Evolutionary conservation across 176 grass and related monocot genomes (phyloP).

Genomic region (Avena atlantica): DNA sequence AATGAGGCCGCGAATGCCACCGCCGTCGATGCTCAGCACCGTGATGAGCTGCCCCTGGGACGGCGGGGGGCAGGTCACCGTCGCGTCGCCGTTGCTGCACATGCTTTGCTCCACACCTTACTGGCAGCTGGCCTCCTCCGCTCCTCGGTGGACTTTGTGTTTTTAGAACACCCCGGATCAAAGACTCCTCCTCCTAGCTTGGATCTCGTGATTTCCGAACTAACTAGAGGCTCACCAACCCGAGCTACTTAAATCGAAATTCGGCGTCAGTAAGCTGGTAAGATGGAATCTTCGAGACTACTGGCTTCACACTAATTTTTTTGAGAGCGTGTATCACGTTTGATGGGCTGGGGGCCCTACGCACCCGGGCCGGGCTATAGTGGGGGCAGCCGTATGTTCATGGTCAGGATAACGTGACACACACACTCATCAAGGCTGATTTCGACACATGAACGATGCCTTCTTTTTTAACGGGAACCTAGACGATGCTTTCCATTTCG

Average conservation of each 20-base stretch:
- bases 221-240: neutral
- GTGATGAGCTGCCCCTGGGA: neutral
- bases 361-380: neutral
- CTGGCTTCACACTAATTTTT: neutral
- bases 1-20: slow-evolving; percentile 8
- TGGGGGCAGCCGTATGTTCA: neutral
- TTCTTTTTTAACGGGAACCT: no score
- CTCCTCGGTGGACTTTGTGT: neutral
- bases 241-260: neutral
- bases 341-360: neutral
- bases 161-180: neutral
- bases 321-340: neutral
- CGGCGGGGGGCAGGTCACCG: neutral
- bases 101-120: neutral
- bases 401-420: no score
- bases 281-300: neutral
- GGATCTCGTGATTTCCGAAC: neutral
- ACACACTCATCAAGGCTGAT: no score
- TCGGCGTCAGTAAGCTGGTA: neutral
- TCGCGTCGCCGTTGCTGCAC: neutral
- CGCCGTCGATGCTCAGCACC: slow-evolving; percentile 9
- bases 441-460: no score
- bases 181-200: neutral
- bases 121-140: neutral
- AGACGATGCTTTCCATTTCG: no score